Percentiles rank a stretch among this genome's conserved stretches.
Evolutionary conservation across 352 stramenopile species (phyloP).

Genomic region (Pythium pectinolyticum): DNA sequence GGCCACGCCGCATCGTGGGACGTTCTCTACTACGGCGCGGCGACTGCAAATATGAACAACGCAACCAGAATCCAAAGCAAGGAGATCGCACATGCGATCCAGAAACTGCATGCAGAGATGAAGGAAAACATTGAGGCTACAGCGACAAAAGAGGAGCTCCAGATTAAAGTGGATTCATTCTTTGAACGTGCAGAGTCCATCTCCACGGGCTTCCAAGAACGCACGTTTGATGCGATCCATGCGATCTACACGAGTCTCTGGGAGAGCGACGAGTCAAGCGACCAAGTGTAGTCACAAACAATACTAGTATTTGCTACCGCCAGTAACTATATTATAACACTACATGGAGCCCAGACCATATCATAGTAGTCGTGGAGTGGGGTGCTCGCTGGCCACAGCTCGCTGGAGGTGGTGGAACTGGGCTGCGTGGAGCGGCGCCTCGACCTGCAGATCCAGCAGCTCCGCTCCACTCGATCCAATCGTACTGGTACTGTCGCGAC

Average conservation of each 20-base stretch:
- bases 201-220: neutral
- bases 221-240: neutral
- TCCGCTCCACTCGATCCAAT: neutral
- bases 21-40: neutral
- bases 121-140: neutral
- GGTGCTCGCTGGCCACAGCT: neutral
- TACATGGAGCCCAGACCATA: too few species aligned
- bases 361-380: neutral
- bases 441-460: slow-evolving; percentile 12
- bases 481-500: slow-evolving; percentile 5
- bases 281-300: too few species aligned
- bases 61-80: neutral
- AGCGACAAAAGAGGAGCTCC: neutral
- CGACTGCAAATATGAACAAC: neutral
- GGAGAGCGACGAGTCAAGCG: too few species aligned
- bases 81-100: neutral
- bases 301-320: too few species aligned
- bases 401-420: slow-evolving; percentile 24
- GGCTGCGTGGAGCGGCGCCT: slow-evolving; percentile 29
- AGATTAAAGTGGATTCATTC: neutral
- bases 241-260: neutral
- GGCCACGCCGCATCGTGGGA: neutral
- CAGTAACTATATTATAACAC: too few species aligned
- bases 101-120: neutral
- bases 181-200: neutral